Evolutionary conservation across 768 basidiomycete species (phyloP).

Genomic region (Stropharia rugosoannulata): DNA sequence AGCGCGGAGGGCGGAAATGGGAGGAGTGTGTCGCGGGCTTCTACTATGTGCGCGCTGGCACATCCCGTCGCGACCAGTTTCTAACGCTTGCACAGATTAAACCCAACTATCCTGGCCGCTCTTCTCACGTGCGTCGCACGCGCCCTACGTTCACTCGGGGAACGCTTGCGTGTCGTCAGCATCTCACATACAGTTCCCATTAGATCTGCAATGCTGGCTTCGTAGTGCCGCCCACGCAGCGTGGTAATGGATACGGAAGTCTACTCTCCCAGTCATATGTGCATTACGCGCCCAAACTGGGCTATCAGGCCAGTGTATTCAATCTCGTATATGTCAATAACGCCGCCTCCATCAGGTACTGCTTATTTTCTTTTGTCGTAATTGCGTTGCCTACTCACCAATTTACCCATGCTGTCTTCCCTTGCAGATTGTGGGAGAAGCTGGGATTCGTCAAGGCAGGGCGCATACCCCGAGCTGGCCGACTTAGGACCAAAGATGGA

Average conservation of each 20-base stretch:
- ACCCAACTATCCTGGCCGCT: slow-evolving; percentile 88
- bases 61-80: neutral
- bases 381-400: neutral
- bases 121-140: slow-evolving; percentile 72
- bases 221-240: slow-evolving; percentile 63
- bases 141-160: slow-evolving; percentile 13
- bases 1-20: slow-evolving; percentile 56
- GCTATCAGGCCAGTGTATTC: slow-evolving; percentile 81
- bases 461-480: slow-evolving; percentile 72
- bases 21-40: slow-evolving; percentile 70
- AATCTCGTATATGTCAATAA: slow-evolving; percentile 92
- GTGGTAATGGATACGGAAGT: slow-evolving; percentile 67
- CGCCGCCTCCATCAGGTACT: slow-evolving; percentile 65
- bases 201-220: slow-evolving; percentile 93
- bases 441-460: slow-evolving; percentile 81
- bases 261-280: slow-evolving; percentile 78
- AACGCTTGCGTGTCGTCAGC: neutral
- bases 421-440: slow-evolving; percentile 71
- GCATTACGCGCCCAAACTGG: slow-evolving; percentile 76
- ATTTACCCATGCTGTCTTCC: neutral
- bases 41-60: slow-evolving; percentile 51
- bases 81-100: slow-evolving; percentile 48
- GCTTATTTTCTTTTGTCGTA: slow-evolving; percentile 5
- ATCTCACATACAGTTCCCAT: slow-evolving; percentile 8
- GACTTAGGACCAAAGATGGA: slow-evolving; percentile 65